phyloP scores from a whole-genome alignment of 768 basidiomycete species.

The Suillus discolor region DNA sequence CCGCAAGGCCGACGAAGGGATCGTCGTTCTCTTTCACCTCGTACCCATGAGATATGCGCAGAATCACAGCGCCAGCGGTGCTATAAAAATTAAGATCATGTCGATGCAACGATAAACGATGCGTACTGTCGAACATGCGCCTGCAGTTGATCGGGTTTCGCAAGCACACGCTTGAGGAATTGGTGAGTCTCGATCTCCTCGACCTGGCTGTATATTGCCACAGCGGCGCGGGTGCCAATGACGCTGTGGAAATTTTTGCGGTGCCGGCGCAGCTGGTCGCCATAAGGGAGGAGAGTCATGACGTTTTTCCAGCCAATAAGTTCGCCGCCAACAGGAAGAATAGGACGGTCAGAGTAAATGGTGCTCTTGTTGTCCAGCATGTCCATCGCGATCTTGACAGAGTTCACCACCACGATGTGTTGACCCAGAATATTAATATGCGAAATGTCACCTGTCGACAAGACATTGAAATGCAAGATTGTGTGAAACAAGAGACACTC shows the following conservation, averaged over 20 bases:
- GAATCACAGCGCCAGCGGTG: slow-evolving; percentile 54
- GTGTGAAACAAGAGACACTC: slow-evolving; percentile 1
- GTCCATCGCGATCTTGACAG: slow-evolving; percentile 49
- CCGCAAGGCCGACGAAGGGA: slow-evolving; percentile 52
- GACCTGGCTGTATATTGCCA: slow-evolving; percentile 34
- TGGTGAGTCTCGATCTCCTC: slow-evolving; percentile 44
- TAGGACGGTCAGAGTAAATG: slow-evolving; percentile 66
- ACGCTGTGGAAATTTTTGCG: slow-evolving; percentile 43
- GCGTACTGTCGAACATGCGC: slow-evolving; percentile 43
- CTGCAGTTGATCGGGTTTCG: slow-evolving; percentile 37
- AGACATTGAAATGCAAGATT: neutral
- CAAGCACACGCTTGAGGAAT: slow-evolving; percentile 44
- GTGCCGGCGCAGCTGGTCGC: slow-evolving; percentile 43
- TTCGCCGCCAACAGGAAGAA: slow-evolving; percentile 42
- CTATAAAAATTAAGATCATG: slow-evolving; percentile 26
- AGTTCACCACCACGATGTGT: slow-evolving; percentile 57
- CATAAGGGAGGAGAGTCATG: slow-evolving; percentile 41
- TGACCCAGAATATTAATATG: slow-evolving; percentile 64
- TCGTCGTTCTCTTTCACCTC: slow-evolving; percentile 54
- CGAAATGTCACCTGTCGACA: slow-evolving; percentile 54
- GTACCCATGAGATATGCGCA: slow-evolving; percentile 58
- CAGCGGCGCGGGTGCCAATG: slow-evolving; percentile 41
- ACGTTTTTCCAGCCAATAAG: slow-evolving; percentile 35
- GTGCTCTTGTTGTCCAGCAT: slow-evolving; percentile 69
- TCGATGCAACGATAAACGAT: neutral